Conservation (phyloP, 2,329 filamentous ascomycete genomes). For the Rhinocladiella mackenziei region DNA sequence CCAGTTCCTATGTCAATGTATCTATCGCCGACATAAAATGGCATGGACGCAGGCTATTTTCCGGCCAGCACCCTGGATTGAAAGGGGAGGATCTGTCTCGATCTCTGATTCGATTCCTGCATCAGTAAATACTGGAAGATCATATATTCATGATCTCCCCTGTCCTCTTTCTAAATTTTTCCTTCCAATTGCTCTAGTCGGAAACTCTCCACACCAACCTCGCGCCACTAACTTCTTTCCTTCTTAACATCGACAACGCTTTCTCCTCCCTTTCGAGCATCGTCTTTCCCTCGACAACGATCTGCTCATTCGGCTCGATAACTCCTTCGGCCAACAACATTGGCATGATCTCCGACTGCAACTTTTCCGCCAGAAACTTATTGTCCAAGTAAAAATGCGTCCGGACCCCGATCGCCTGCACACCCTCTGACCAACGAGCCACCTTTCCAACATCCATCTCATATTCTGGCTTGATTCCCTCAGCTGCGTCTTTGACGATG, state of each 20-base stretch:
- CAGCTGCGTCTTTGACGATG: slow-evolving; percentile 52
- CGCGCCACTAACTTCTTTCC: slow-evolving; percentile 43
- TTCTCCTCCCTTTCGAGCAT: slow-evolving; percentile 42
- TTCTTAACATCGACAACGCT: slow-evolving; percentile 43
- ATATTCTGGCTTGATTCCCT: slow-evolving; percentile 48
- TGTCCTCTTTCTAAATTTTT: too few species aligned
- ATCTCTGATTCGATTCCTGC: too few species aligned
- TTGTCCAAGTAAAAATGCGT: slow-evolving; percentile 55
- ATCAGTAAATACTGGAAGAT: too few species aligned
- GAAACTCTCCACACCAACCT: slow-evolving; percentile 25
- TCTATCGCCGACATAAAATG: too few species aligned
- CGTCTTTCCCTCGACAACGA: slow-evolving; percentile 42
- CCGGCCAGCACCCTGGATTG: too few species aligned
- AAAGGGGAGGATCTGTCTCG: too few species aligned
- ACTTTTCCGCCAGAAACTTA: slow-evolving; percentile 51
- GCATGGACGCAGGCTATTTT: too few species aligned
- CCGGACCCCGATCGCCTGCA: slow-evolving; percentile 51
- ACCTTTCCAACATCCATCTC: slow-evolving; percentile 49
- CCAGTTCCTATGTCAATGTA: too few species aligned
- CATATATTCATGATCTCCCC: too few species aligned
- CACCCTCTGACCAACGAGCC: slow-evolving; percentile 52
- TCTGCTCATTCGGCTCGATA: slow-evolving; percentile 42
- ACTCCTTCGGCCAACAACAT: slow-evolving; percentile 40
- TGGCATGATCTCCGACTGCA: slow-evolving; percentile 55
- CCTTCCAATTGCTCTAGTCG: too few species aligned